Conservation (phyloP, 2,329 filamentous ascomycete species). For the Pseudogymnoascus sp. region DNA sequence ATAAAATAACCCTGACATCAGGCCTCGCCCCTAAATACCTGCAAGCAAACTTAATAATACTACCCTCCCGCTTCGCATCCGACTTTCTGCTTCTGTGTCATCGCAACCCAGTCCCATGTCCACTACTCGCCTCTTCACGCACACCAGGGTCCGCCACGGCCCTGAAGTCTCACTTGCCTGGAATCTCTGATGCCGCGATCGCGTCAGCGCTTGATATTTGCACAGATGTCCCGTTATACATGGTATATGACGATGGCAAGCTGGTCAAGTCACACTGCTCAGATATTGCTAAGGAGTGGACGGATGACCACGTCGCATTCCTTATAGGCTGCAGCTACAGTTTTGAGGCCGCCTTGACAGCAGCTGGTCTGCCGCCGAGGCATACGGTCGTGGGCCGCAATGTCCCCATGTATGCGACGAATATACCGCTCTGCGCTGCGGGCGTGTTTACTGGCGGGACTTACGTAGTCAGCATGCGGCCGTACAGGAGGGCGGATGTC, state of each 20-base stretch:
- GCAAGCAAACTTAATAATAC: constrained; percentile 57
- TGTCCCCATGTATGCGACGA: constrained; percentile 57
- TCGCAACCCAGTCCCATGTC: constrained; percentile 57
- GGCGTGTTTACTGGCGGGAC: constrained; percentile 50
- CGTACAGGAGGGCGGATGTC: constrained; percentile 45
- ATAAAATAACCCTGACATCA: constrained; percentile 35
- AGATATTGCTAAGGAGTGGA: constrained; percentile 48
- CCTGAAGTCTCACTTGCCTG: constrained; percentile 34
- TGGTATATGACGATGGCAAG: constrained; percentile 47
- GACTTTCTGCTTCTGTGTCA: constrained; percentile 54
- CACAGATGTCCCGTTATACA: constrained; percentile 51
- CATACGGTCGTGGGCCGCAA: constrained; percentile 44
- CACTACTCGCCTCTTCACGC: constrained; percentile 49
- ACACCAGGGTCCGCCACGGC: constrained; percentile 36
- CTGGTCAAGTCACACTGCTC: constrained; percentile 33
- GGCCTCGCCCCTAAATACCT: constrained; percentile 49
- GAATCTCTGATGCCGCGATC: constrained; percentile 28
- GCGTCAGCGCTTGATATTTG: constrained; percentile 47
- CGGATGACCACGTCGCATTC: constrained; percentile 52
- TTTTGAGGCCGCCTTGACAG: constrained; percentile 52
- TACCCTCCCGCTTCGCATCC: constrained; percentile 48
- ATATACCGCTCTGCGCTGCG: constrained; percentile 47
- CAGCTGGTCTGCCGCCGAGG: constrained; percentile 44
- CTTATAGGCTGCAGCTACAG: constrained; percentile 59
- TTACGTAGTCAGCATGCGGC: constrained; percentile 58